Percentiles rank a stretch among this genome's conserved stretches.
Conservation (phyloP, 176 grass and related monocot genomes). For the Aegilops speltoides region DNA sequence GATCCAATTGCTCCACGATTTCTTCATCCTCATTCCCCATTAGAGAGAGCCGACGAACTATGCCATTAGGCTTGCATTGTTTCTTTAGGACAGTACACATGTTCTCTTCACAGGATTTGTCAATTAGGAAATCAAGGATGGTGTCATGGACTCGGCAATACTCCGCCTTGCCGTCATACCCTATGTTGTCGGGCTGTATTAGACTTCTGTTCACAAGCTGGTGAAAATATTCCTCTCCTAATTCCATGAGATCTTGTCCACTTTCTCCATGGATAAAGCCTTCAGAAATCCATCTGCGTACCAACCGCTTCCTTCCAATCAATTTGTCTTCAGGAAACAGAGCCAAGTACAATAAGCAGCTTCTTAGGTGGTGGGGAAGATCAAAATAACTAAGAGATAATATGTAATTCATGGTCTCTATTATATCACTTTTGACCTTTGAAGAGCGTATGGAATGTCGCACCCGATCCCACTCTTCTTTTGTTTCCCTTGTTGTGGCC, state of each 20-base stretch:
- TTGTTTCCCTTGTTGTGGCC: not conserved
- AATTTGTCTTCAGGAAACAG: slow-evolving; percentile 18
- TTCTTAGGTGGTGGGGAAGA: slow-evolving; percentile 26
- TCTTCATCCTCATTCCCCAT: not conserved
- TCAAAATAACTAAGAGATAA: slow-evolving; percentile 34
- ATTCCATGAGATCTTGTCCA: not conserved
- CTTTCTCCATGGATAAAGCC: slow-evolving; percentile 18
- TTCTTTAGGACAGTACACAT: not conserved
- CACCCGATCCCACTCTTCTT: slow-evolving; percentile 29
- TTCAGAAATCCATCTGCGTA: slow-evolving; percentile 39
- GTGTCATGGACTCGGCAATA: slow-evolving; percentile 30
- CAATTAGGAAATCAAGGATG: slow-evolving; percentile 30
- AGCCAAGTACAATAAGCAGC: slow-evolving; percentile 28
- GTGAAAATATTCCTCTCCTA: slow-evolving; percentile 27
- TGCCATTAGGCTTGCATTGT: not conserved
- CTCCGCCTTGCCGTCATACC: not conserved
- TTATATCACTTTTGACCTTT: not conserved
- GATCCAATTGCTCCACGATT: not conserved
- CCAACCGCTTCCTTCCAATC: not conserved
- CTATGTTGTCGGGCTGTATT: not conserved
- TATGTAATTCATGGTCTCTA: slow-evolving; percentile 19
- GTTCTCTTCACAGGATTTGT: slow-evolving; percentile 13
- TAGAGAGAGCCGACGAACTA: slow-evolving; percentile 22
- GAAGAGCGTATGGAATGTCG: slow-evolving; percentile 11
- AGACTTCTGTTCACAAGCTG: slow-evolving; percentile 36